Conservation (phyloP, 106 monocot species). For the Phalaenopsis aphrodite region DNA sequence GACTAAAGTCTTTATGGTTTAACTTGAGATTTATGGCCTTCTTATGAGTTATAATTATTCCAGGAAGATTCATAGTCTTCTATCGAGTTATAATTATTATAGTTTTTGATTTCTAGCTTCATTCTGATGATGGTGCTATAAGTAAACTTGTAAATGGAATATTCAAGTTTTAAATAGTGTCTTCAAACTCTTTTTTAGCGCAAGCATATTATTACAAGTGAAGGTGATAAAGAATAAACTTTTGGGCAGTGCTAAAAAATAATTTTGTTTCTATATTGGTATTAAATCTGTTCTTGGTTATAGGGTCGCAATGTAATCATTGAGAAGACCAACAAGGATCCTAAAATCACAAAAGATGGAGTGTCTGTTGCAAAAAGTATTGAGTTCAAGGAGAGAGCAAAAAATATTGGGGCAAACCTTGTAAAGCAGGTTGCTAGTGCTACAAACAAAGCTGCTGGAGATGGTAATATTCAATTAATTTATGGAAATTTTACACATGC, state of each 20-base stretch:
- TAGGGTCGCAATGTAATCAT: constrained; percentile 80
- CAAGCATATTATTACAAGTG: not conserved
- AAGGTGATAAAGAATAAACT: not conserved
- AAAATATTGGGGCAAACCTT: constrained; percentile 66
- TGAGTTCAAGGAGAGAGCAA: constrained; percentile 60
- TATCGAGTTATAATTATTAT: not conserved
- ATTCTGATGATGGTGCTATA: not conserved
- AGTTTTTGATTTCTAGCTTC: not conserved
- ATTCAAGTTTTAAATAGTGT: not conserved
- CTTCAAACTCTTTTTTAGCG: not conserved
- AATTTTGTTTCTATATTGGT: not conserved
- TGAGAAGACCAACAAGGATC: constrained; percentile 38
- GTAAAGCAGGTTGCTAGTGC: constrained; percentile 56
- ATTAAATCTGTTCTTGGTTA: not conserved
- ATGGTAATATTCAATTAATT: constrained; percentile 20
- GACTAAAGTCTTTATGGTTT: not conserved
- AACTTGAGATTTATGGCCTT: not conserved
- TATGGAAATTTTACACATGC: no score
- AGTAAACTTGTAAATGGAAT: not conserved
- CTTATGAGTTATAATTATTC: not conserved
- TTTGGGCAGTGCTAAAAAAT: not conserved
- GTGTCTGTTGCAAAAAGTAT: constrained; percentile 80
- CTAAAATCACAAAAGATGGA: constrained; percentile 82
- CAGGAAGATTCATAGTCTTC: not conserved
- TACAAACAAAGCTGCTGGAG: constrained; percentile 60